Conservation (phyloP, 116 monocot genomes). For the Zostera marina region DNA sequence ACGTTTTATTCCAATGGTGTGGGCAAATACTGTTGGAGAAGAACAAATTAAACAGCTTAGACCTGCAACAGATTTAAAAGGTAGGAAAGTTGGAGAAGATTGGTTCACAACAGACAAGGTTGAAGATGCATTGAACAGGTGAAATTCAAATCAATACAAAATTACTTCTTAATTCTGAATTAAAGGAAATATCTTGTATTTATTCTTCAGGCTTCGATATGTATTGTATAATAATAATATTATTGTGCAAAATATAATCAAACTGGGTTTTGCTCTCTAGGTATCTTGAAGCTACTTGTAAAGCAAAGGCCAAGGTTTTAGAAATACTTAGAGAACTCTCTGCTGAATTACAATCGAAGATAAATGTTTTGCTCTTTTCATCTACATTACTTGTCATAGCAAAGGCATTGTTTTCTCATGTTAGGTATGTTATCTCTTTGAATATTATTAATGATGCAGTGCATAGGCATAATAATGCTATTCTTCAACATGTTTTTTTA, state of each 20-base stretch:
- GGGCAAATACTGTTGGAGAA: slow-evolving; percentile 82
- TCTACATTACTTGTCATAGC: slow-evolving; percentile 82
- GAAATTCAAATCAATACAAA: neutral
- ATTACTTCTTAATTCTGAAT: neutral
- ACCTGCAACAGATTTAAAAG: slow-evolving; percentile 80
- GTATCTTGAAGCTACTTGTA: slow-evolving; percentile 70
- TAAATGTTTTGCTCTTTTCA: slow-evolving; percentile 80
- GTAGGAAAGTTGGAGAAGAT: slow-evolving; percentile 93
- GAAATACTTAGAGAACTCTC: slow-evolving; percentile 71
- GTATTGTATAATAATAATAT: too few species aligned
- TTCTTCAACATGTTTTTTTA: neutral
- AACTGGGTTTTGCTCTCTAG: slow-evolving; percentile 11
- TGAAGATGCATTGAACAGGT: slow-evolving; percentile 85
- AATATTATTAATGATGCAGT: neutral
- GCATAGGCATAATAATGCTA: neutral
- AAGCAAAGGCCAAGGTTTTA: slow-evolving; percentile 57
- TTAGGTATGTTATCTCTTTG: slow-evolving; percentile 32
- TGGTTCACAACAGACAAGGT: slow-evolving; percentile 90
- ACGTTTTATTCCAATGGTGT: slow-evolving; percentile 64
- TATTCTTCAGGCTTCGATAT: neutral
- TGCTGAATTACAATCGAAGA: slow-evolving; percentile 59
- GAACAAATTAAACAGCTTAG: slow-evolving; percentile 82
- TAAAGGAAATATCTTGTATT: neutral
- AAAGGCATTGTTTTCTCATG: slow-evolving; percentile 82
- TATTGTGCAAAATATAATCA: neutral